Conservation (phyloP, 1,284 basidiomycete genomes). For the Neonothopanus nambi region DNA sequence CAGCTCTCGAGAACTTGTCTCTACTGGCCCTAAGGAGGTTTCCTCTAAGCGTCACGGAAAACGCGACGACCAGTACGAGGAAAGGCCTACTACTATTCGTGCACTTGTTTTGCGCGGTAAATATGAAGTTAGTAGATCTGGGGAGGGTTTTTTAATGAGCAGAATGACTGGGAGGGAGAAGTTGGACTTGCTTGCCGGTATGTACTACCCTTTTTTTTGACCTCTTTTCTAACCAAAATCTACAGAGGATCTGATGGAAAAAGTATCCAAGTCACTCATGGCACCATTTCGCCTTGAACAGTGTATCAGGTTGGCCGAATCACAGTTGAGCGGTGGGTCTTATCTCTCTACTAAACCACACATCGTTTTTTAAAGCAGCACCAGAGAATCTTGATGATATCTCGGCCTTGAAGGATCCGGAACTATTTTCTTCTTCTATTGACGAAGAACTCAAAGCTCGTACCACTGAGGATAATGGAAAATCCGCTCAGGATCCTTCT, state of each 20-base stretch:
- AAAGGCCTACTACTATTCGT: constrained; percentile 63
- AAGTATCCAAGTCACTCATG: constrained; percentile 56
- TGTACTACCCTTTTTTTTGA: constrained; percentile 18
- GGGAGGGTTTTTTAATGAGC: constrained; percentile 56
- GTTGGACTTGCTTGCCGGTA: constrained; percentile 73
- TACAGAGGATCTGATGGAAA: constrained; percentile 66
- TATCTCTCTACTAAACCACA: neutral
- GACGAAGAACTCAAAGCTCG: constrained; percentile 54
- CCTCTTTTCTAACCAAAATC: neutral
- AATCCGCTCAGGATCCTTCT: constrained; percentile 38
- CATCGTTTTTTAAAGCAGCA: constrained; percentile 5
- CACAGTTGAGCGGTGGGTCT: constrained; percentile 64
- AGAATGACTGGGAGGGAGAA: constrained; percentile 76
- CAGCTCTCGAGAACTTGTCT: constrained; percentile 48
- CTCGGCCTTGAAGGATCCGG: constrained; percentile 58
- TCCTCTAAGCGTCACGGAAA: constrained; percentile 32
- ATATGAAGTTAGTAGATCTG: constrained; percentile 66
- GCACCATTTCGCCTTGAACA: constrained; percentile 63
- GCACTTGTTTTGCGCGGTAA: constrained; percentile 75
- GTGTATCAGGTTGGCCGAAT: constrained; percentile 64
- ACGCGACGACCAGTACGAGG: constrained; percentile 44
- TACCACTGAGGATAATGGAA: constrained; percentile 35
- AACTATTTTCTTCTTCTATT: constrained; percentile 57
- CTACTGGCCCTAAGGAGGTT: constrained; percentile 26
- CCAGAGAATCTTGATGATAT: constrained; percentile 70